Conservation (phyloP, 2,329 filamentous ascomycete species). For the Coniosporium tulheliwenetii region DNA sequence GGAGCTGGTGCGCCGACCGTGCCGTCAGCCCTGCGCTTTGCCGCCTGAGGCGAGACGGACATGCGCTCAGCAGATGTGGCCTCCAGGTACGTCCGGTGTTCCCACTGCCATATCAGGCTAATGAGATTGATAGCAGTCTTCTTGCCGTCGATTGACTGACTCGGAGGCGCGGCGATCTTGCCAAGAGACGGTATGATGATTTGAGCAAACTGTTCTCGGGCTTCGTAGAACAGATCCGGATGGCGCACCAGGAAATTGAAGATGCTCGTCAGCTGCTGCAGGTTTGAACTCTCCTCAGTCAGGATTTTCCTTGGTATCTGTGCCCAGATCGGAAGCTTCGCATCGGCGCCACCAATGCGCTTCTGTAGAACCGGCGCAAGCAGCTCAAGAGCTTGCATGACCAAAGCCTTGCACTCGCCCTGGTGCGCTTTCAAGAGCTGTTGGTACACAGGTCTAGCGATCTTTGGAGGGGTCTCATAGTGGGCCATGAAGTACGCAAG, state of each 20-base stretch:
- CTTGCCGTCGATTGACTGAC: constrained; percentile 79
- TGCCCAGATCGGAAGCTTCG: constrained; percentile 70
- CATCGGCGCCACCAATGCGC: constrained; percentile 56
- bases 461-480: constrained; percentile 92
- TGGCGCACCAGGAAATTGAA: constrained; percentile 94
- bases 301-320: constrained; percentile 80
- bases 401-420: constrained; percentile 79
- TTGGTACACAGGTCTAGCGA: constrained; percentile 88
- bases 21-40: constrained; percentile 65
- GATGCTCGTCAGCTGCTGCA: constrained; percentile 91
- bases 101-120: constrained; percentile 83
- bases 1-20: constrained; percentile 12
- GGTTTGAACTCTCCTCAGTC: constrained; percentile 84
- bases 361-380: constrained; percentile 89
- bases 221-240: constrained; percentile 86
- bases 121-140: constrained; percentile 85
- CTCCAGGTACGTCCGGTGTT: constrained; percentile 63
- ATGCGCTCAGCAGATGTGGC: constrained; percentile 19
- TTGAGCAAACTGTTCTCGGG: constrained; percentile 76
- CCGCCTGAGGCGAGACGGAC: constrained; percentile 23
- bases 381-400: constrained; percentile 87
- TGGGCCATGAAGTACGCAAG: constrained; percentile 96
- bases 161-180: constrained; percentile 74
- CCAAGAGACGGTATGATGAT: constrained; percentile 78
- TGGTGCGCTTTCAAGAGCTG: constrained; percentile 84